Base-by-base conservation (phyloP, 1,284 basidiomycete species). In the Microstroma glucosiphilum region DNA sequence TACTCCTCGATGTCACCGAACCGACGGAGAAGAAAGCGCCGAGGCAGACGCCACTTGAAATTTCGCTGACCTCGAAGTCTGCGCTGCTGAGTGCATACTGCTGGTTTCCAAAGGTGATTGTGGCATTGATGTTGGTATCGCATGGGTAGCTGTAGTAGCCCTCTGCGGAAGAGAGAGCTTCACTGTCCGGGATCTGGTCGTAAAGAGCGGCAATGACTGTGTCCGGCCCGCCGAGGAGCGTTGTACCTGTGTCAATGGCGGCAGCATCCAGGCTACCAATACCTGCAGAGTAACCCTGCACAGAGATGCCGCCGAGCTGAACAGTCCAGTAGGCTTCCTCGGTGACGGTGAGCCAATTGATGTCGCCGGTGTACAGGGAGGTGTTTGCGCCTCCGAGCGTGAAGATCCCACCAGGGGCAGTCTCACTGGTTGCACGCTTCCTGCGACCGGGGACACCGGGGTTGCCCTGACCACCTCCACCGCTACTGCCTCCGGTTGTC, bases 141-240 rank as follows among this genome's bases (percentile, higher is more conserved):
- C 76, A 78, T 1, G 75, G 76, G 67, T 67, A 76, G 12, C 65
- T 59, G 60, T 72, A 78, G 62, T 75, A 76, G 19, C 76, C 76
- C 1, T 46, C 25, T 6, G 42, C 42, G 17, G 54, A 59, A 2
- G 57, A 60, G 46, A 73, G 64, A 4, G 58, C 57, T 15, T 15
- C 42, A 0, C 70, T 62, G 25, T 67, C 68, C 11, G 69, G 65
- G 42, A 78, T 74, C 3, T 69, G 43, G n/a, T 56, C 15, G 63
- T 78, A 78, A 1, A 78, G 43, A 25, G 49, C 21, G 6, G 63
- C 60, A 15, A 76, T 59, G 6, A 70, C 65, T 19, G 60, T 60
- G 56, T 66, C 61, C 4, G 76, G 76, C 2, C 71, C 74, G 12
- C 73, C 76, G 25, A 78, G 69, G n/a, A 76, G 59, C 15, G 73